Evolutionary conservation across 331 rosid species (phyloP).

Genomic region (Malus hybrid): DNA sequence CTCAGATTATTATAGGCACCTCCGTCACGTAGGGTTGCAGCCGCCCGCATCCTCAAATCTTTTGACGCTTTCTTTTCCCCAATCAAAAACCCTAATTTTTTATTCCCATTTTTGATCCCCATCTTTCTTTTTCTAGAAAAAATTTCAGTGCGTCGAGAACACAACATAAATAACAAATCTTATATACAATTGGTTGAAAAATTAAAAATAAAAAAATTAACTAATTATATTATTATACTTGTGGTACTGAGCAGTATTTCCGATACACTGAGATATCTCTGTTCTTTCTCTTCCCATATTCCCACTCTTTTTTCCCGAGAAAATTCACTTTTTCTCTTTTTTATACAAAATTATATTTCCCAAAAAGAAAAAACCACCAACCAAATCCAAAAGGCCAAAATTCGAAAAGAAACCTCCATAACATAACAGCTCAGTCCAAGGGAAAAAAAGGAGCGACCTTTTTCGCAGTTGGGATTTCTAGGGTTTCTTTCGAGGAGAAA

Average conservation of each 20-base stretch:
- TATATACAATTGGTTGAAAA: too few relatives aligned
- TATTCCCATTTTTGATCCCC: not conserved
- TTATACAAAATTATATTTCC: not conserved
- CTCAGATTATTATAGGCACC: not conserved
- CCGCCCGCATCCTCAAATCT: conserved; percentile 12
- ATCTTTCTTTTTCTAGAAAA: too few relatives aligned
- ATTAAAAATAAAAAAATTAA: fast-evolving
- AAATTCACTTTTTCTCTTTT: not conserved
- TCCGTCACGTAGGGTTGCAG: conserved; percentile 11
- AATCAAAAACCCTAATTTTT: not conserved
- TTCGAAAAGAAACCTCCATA: not conserved
- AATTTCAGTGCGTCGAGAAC: too few relatives aligned
- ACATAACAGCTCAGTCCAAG: not conserved
- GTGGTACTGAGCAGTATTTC: too few relatives aligned
- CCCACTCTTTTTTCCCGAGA: not conserved
- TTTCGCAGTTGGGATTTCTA: conserved; percentile 2
- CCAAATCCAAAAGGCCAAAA: not conserved
- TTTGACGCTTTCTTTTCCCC: conserved; percentile 7
- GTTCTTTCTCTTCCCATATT: not conserved
- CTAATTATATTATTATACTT: too few relatives aligned
- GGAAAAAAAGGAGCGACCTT: not conserved
- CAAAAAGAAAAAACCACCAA: not conserved
- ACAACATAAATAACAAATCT: too few relatives aligned
- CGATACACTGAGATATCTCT: not conserved
- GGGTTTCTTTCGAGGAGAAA: conserved; percentile 18